Evolutionary conservation across 352 stramenopile species (phyloP).

Genomic region (Phytopythium litorale): DNA sequence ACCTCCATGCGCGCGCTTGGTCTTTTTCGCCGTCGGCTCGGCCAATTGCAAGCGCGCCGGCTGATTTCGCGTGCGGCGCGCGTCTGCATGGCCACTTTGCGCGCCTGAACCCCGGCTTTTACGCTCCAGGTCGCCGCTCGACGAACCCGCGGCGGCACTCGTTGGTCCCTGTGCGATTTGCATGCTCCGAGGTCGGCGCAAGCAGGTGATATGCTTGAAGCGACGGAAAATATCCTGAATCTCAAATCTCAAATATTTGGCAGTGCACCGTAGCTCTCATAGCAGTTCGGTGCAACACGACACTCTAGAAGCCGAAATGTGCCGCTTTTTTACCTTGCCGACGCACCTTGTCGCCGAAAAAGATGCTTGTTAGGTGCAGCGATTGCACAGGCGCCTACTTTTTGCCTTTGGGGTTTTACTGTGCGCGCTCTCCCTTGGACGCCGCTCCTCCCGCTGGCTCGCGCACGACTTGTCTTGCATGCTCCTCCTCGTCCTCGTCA

Average conservation of each 20-base stretch:
- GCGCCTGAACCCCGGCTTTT: too few relatives aligned
- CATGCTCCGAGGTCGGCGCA: too few relatives aligned
- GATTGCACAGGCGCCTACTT: too few relatives aligned
- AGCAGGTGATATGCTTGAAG: too few relatives aligned
- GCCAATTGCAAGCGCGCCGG: neutral
- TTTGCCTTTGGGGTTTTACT: too few relatives aligned
- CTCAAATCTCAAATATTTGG: neutral
- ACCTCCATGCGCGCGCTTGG: neutral
- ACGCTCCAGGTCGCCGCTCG: too few relatives aligned
- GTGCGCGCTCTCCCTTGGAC: neutral
- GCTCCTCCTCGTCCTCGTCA: neutral
- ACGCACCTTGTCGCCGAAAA: neutral
- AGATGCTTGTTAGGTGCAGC: too few relatives aligned
- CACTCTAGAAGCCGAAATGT: neutral
- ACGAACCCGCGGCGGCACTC: too few relatives aligned
- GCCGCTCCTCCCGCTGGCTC: neutral
- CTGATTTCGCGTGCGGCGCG: neutral
- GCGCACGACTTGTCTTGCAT: neutral
- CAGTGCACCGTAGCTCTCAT: neutral
- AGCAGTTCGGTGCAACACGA: too few relatives aligned
- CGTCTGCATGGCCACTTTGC: too few relatives aligned
- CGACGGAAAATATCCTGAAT: neutral
- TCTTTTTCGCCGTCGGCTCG: neutral
- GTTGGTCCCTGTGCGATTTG: too few relatives aligned
- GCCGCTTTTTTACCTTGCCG: neutral